Conservation (phyloP, 2,329 filamentous ascomycete genomes). For the Cercospora janseana region DNA sequence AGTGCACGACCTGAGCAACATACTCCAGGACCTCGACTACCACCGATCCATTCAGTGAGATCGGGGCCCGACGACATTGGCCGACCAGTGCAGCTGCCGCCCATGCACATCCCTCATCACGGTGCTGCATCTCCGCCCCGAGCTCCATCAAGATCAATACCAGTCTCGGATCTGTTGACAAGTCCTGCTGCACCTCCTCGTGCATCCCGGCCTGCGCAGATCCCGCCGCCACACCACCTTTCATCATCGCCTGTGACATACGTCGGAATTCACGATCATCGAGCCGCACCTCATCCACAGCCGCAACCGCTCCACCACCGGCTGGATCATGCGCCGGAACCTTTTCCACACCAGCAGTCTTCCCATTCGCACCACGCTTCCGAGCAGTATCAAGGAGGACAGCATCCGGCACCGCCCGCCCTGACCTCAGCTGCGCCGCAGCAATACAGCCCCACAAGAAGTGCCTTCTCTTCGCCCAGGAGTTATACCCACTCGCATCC, state of each 20-base stretch:
- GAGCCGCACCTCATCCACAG: slow-evolving; percentile 33
- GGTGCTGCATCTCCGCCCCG: slow-evolving; percentile 27
- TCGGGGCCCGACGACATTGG: slow-evolving; percentile 17
- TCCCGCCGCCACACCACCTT: slow-evolving; percentile 31
- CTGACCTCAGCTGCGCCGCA: slow-evolving; percentile 12
- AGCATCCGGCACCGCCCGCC: slow-evolving; percentile 18
- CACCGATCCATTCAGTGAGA: slow-evolving; percentile 36
- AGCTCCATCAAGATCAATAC: slow-evolving; percentile 23
- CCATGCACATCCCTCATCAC: slow-evolving; percentile 42
- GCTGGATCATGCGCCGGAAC: slow-evolving; percentile 20
- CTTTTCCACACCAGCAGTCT: slow-evolving; percentile 15
- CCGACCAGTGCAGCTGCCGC: slow-evolving; percentile 36
- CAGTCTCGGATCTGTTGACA: slow-evolving; percentile 31
- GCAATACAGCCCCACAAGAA: slow-evolving; percentile 23
- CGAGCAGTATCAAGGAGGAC: slow-evolving; percentile 12
- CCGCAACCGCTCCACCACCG: slow-evolving; percentile 21
- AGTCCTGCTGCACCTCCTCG: slow-evolving; percentile 36
- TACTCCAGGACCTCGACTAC: slow-evolving; percentile 39
- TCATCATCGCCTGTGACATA: slow-evolving; percentile 14
- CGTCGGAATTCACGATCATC: slow-evolving; percentile 15
- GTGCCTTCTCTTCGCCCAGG: slow-evolving; percentile 25
- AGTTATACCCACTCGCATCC: slow-evolving; percentile 30
- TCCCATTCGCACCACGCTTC: slow-evolving; percentile 12
- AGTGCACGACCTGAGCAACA: slow-evolving; percentile 41
- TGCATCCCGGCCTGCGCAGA: slow-evolving; percentile 10